Base-by-base conservation (phyloP, 805 yeast species). In the Metschnikowia dekortorum region DNA sequence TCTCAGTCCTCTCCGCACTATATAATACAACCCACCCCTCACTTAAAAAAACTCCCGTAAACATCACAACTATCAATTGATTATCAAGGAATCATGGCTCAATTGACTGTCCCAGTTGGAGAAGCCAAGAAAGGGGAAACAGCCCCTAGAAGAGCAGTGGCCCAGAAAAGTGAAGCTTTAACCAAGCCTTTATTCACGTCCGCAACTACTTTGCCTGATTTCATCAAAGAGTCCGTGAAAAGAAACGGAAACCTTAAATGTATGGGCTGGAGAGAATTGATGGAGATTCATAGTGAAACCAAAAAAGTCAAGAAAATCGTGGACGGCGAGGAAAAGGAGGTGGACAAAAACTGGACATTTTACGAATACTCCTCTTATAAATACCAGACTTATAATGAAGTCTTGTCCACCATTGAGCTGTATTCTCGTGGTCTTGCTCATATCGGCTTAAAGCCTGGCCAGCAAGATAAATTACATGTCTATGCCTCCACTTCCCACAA, bases 301-400 rank as follows among this genome's bases (percentile, higher is more conserved):
- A 90, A 88, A 70, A 76, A 73, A 61, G 79, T 94, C 52, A 82
- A 81, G 53, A 91, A 89, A 73, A 64, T 80, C 46, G 73, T 94
- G 44, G 87, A 91, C 59, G 98, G 97, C 52, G 78, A 85, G 64
- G 81, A 81, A 49, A 72, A 69, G 30, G 74, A 81, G 57, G 85
- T 85, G 45, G 89, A 87, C 62, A 94, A 94, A 73, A 84, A 84
- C 48, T 94, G 99, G 99, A 70, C 78, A 48, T 92, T 74, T 69
- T 94, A 80, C 66, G 97, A 94, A 70, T 72, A 85, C 62, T 78
- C 89, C 8, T 80, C 81, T 41, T 94, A 90, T 73, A 70, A 82
- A 52, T 85, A 77, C 68, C 76, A 83, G 48, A 77, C 85, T 6
- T 90, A 74, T 66, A 71, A 71, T 32, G 80, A 89, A 61, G 73